Evolutionary conservation across 2,329 filamentous ascomycete species (phyloP), one percentile per base, ranked within the genome.

Genomic region (Hypoxylon sp.): DNA sequence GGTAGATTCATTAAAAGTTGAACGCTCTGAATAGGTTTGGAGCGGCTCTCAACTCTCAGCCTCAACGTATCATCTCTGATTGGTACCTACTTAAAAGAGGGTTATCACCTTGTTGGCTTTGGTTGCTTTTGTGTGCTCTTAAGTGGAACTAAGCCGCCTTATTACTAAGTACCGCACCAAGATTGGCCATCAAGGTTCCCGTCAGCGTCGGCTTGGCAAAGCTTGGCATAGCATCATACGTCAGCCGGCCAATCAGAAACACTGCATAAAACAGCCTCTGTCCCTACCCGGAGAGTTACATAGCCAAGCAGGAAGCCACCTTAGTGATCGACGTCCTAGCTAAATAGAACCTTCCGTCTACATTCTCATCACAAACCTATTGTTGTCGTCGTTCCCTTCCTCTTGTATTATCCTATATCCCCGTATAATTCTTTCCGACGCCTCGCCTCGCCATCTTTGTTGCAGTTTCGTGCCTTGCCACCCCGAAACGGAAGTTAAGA

Each of bases 181-280:
- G 59, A 66, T 55, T 74, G 63, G 59, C 74, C 75, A 75, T 76
- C 75, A 76, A 75, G 75, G 75, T 76, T 48, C 72, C 60, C 73
- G 54, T 60, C 42, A 44, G 37, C 31, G 37, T 61, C 42, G 48
- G 10, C 51, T 71, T 64, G 60, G 63, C 63, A 56, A 58, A 62
- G 63, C 8, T 72, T 73, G 71, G 73, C 72, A 72, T 67, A 62
- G 40, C 70, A 72, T 72, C 68, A 72, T 72, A 68, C 50, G 62
- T 33, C 44, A 62, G n/a, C 42, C n/a, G 31, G 8, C 74, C 71
- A 76, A 76, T 74, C 70, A 75, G 37, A 59, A 22, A 51, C 44
- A 44, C 25, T 6, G 14, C 40, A 53, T 55, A 66, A 69, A 44
- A 58, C 64, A 65, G 64, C 70, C 55, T 48, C 62, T 62, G 66